A percentile compares a stretch with the other conserved stretches of the same genome.
Evolutionary conservation across 129 eudicot genomes (phyloP).

Genomic region (Helianthus annuus): DNA sequence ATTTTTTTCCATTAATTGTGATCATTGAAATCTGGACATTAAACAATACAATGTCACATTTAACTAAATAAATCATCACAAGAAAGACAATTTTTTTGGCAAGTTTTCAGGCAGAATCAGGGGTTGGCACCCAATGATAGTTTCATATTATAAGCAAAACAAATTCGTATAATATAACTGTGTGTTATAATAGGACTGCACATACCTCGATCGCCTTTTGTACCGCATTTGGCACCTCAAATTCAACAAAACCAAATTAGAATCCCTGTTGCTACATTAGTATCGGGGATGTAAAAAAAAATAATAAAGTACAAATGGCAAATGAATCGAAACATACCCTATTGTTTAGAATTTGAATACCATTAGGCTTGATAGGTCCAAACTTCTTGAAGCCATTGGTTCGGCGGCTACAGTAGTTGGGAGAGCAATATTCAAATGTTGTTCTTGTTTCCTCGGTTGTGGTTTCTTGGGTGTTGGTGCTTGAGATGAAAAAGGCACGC

Average conservation of each 20-base stretch:
- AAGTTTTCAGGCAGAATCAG: no score
- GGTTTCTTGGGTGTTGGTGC: no score
- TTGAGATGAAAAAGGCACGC: no score
- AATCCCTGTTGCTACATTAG: slow-evolving; percentile 66
- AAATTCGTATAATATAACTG: no score
- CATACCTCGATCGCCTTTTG: slow-evolving; percentile 82
- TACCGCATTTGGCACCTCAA: slow-evolving; percentile 69
- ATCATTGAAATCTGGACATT: slow-evolving; percentile 70
- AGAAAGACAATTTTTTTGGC: no score
- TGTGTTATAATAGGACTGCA: background rate
- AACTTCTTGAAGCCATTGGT: slow-evolving; percentile 76
- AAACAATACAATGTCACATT: background rate
- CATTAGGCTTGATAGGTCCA: slow-evolving; percentile 74
- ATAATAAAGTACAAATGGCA: background rate
- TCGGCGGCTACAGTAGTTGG: no score
- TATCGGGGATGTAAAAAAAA: background rate
- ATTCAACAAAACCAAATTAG: slow-evolving; percentile 88
- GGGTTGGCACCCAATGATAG: no score
- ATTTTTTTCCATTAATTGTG: slow-evolving; percentile 49
- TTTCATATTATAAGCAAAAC: background rate
- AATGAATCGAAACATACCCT: slow-evolving; percentile 47
- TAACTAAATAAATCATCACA: slow-evolving; percentile 6
- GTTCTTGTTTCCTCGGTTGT: no score
- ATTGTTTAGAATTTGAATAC: slow-evolving; percentile 80
- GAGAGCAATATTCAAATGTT: no score